Base-by-base conservation (phyloP, 345 rosid species). In the Tarenaya hassleriana region DNA sequence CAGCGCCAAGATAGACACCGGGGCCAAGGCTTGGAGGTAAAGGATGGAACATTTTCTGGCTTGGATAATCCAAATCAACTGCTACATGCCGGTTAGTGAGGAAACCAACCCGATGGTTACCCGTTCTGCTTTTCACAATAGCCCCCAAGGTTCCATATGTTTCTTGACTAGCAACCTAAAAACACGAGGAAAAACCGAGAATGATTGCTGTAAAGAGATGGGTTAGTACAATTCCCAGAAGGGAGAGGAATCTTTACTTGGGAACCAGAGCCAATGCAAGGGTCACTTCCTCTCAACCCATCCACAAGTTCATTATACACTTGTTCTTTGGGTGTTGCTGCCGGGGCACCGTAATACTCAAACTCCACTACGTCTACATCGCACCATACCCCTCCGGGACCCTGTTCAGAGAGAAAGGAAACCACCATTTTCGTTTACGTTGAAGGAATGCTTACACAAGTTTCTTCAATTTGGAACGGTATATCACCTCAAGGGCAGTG, bases 361-460 rank as follows among this genome's bases (percentile, higher is more conserved):
- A 85, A 82, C 53, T 85, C 95, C 55, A 85, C 81, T 62, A 85
- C 95, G 65, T 85, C 95, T 19, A 85, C 95, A 67, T 82, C 95
- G 47, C 95, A 85, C 95, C 95, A 85, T 18, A 85, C 79, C 9
- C 89, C 95, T 66, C 95, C 95, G 8, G 95, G 95, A 69, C 95
- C 95, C 95, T 85, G 69, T 35, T 10, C 10, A 50, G 3, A 10
- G 33, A 5, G 43, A 46, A 46, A 19, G 10, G 7, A 18, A 16
- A 0, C 45, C 49, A 52, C 7, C 43, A 14, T 34, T 12, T 47
- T n/a, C n/a, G n/a, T 16, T 58, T 45, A 9, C 27, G 40, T 37
- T 21, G 41, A 38, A n/a, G 47, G 15, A 48, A 42, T 39, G 10
- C 3, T 57, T 24, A 0, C 0, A 31, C 50, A 31, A 18, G 5